phyloP scores from a whole-genome alignment of 2,329 filamentous ascomycete genomes.

The Aspergillus udagawae region DNA sequence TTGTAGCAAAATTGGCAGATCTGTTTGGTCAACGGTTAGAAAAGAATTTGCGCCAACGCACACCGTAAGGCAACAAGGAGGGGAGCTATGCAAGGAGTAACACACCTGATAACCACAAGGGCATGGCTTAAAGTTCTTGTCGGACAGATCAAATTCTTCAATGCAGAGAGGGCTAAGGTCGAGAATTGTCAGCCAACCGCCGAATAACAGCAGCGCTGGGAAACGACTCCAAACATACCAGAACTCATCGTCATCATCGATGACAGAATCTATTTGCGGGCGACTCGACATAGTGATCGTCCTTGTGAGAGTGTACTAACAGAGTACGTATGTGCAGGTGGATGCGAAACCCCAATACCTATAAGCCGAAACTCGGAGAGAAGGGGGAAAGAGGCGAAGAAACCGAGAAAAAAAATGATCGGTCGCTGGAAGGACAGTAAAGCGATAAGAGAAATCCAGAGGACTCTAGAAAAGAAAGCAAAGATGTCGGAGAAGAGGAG shows the following conservation, averaged over 20 bases:
- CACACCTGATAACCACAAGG: slow-evolving; percentile 95
- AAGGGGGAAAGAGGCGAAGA: slow-evolving; percentile 15
- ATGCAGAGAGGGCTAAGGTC: slow-evolving; percentile 82
- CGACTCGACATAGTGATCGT: slow-evolving; percentile 41
- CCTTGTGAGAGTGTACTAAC: slow-evolving; percentile 17
- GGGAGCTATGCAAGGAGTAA: slow-evolving; percentile 1
- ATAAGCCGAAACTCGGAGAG: slow-evolving; percentile 11
- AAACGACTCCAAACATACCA: slow-evolving; percentile 31
- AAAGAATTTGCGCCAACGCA: slow-evolving; percentile 8
- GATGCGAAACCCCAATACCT: slow-evolving; percentile 23
- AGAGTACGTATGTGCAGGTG: slow-evolving; percentile 16
- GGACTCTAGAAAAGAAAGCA: slow-evolving; percentile 7
- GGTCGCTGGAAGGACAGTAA: not conserved
- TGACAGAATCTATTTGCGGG: slow-evolving; percentile 46
- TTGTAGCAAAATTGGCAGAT: slow-evolving; percentile 99
- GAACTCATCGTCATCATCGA: slow-evolving; percentile 48
- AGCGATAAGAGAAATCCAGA: slow-evolving; percentile 12
- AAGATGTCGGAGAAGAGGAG: slow-evolving; percentile 10
- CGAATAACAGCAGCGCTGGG: not conserved
- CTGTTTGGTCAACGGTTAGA: slow-evolving; percentile 44
- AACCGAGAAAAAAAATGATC: slow-evolving; percentile 19
- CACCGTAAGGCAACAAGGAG: not conserved
- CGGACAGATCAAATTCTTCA: slow-evolving; percentile 96
- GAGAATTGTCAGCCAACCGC: slow-evolving; percentile 18
- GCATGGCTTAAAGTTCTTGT: slow-evolving; percentile 95